Evolutionary conservation across 768 basidiomycete genomes (phyloP).

Genomic region (Termitomyces titanicus): DNA sequence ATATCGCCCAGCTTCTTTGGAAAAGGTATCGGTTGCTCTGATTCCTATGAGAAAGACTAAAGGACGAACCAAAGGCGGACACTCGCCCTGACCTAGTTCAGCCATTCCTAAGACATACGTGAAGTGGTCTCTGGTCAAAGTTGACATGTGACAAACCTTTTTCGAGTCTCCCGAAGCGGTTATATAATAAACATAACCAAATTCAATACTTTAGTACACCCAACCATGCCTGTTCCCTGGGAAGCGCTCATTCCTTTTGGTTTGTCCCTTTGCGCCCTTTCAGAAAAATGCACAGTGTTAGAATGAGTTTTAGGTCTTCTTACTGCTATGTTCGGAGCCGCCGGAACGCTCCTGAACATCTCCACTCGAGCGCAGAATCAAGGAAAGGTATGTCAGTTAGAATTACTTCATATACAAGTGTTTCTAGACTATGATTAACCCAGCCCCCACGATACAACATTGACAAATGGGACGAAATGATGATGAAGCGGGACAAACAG

Average conservation of each 20-base stretch:
- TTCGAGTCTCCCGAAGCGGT: background rate
- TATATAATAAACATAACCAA: conserved; percentile 12
- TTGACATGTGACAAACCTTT: too few species aligned
- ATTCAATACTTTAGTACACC: conserved; percentile 8
- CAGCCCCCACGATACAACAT: conserved; percentile 83
- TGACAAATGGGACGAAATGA: conserved; percentile 92
- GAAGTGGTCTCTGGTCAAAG: too few species aligned
- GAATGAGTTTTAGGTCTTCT: conserved; percentile 56
- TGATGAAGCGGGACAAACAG: conserved; percentile 89
- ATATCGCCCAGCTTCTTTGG: too few species aligned
- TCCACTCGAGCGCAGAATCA: conserved; percentile 82
- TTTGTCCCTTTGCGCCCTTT: conserved; percentile 24
- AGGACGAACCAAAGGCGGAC: too few species aligned
- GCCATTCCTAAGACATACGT: too few species aligned
- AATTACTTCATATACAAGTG: background rate
- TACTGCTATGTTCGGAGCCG: conserved; percentile 84
- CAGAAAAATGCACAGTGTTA: background rate
- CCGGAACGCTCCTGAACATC: conserved; percentile 81
- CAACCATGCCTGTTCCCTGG: conserved; percentile 95
- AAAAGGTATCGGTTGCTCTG: too few species aligned
- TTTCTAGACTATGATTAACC: background rate
- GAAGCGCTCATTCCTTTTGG: conserved; percentile 97
- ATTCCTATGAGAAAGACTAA: too few species aligned
- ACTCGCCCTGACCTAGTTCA: too few species aligned
- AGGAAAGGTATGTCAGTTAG: conserved; percentile 66